Conservation (phyloP, 768 basidiomycete species). For the Boletus huronensis region DNA sequence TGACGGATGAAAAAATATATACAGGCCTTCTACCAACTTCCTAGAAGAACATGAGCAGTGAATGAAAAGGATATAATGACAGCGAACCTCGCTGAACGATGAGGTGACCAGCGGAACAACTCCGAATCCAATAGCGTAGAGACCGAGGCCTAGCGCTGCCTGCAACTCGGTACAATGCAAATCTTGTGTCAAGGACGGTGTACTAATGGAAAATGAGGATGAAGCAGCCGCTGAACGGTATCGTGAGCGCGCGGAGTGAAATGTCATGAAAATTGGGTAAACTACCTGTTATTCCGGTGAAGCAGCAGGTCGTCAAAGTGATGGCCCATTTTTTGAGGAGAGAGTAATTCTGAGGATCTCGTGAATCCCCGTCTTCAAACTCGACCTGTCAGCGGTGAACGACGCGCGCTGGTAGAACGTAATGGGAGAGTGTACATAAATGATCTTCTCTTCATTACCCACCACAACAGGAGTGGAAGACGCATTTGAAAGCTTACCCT, state of each 20-base stretch:
- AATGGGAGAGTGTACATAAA: slow-evolving; percentile 8
- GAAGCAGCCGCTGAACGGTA: slow-evolving; percentile 43
- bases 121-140: slow-evolving; percentile 59
- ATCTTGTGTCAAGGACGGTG: slow-evolving; percentile 48
- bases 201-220: slow-evolving; percentile 52
- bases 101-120: slow-evolving; percentile 59
- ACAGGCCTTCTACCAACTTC: slow-evolving; percentile 65
- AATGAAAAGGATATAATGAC: not conserved
- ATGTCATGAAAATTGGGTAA: not conserved
- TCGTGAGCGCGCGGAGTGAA: not conserved
- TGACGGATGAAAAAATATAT: slow-evolving; percentile 49
- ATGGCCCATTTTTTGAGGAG: slow-evolving; percentile 40
- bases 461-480: not conserved
- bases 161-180: slow-evolving; percentile 42
- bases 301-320: slow-evolving; percentile 31
- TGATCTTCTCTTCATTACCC: slow-evolving; percentile 1
- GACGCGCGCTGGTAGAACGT: not conserved
- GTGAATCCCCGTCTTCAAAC: slow-evolving; percentile 35
- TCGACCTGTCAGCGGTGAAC: slow-evolving; percentile 33
- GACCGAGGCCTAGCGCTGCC: slow-evolving; percentile 45
- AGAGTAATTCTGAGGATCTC: slow-evolving; percentile 39
- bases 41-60: slow-evolving; percentile 23
- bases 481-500: not conserved
- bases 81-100: slow-evolving; percentile 54
- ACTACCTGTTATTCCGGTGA: slow-evolving; percentile 23